Evolutionary conservation across 768 basidiomycete genomes (phyloP).

Genomic region (Boletellus ananiceps): DNA sequence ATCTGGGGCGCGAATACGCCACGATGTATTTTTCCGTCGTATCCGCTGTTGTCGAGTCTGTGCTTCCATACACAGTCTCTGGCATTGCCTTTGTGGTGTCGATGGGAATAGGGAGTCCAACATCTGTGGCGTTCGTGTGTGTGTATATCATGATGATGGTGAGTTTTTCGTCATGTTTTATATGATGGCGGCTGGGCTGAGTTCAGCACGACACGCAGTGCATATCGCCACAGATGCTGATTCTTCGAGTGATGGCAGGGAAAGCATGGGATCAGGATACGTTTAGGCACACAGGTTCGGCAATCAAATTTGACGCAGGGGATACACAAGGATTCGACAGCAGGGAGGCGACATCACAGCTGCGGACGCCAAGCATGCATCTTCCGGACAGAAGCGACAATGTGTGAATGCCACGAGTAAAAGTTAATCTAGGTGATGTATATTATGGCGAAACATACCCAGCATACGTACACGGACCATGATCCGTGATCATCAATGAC

Average conservation of each 20-base stretch:
- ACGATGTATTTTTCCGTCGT: constrained; percentile 12
- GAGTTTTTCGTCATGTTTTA: background rate
- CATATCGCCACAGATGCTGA: constrained; percentile 26
- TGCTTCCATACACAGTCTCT: constrained; percentile 22
- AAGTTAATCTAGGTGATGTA: background rate
- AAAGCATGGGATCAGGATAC: constrained; percentile 12
- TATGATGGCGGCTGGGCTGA: background rate
- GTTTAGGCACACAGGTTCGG: background rate
- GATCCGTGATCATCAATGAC: no score
- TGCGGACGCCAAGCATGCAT: constrained; percentile 3
- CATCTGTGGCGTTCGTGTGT: constrained; percentile 6
- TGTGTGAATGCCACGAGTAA: background rate
- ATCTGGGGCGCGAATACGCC: constrained; percentile 17
- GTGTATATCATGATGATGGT: constrained; percentile 23
- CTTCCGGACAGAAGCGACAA: background rate
- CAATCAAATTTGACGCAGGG: constrained; percentile 4
- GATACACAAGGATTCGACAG: background rate
- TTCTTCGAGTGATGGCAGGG: constrained; percentile 20
- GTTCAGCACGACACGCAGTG: constrained; percentile 8
- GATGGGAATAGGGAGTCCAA: constrained; percentile 13
- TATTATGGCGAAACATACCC: background rate
- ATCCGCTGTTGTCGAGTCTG: constrained; percentile 19
- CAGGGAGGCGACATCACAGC: background rate
- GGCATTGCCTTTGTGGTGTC: constrained; percentile 23
- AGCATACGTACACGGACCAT: background rate